A percentile compares a stretch with the other conserved stretches of the same genome.
These are phyloP conservation scores for Aureobasidium sp. DNA, from an alignment of 2,329 filamentous ascomycete genomes.

Conservation along the genomic window DNA sequence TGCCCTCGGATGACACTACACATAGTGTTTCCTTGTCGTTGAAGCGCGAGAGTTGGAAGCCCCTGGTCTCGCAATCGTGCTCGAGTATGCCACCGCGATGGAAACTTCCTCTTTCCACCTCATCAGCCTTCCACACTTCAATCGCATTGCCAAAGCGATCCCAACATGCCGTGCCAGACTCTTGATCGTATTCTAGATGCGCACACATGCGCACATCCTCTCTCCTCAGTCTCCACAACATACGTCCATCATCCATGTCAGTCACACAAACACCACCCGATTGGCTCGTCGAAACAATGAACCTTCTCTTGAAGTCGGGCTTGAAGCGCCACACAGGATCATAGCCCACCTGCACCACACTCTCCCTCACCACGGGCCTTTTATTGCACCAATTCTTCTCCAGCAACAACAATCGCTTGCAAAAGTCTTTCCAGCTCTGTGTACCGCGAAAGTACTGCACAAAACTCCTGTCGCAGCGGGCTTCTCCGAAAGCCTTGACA, in stretches of 20 bases:
- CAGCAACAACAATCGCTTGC: conserved; percentile 34
- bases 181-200: conserved; percentile 36
- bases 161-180: conserved; percentile 39
- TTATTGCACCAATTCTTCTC: conserved; percentile 31
- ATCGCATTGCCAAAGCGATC: conserved; percentile 37
- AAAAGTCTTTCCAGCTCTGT: conserved; percentile 38
- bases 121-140: conserved; percentile 38
- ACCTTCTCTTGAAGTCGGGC: conserved; percentile 39
- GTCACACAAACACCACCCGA: conserved; percentile 39
- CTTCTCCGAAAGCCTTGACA: conserved; percentile 25
- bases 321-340: conserved; percentile 39
- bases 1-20: conserved; percentile 37
- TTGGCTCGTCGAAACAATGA: conserved; percentile 39
- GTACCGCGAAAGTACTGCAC: conserved; percentile 29
- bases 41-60: conserved; percentile 34
- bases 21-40: conserved; percentile 33
- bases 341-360: conserved; percentile 34
- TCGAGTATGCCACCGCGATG: conserved; percentile 32
- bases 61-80: conserved; percentile 37
- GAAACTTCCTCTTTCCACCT: conserved; percentile 32
- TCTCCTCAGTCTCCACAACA: conserved; percentile 30
- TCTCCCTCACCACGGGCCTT: conserved; percentile 31
- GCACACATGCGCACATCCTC: conserved; percentile 35
- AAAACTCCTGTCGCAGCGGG: conserved; percentile 19
- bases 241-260: conserved; percentile 37